These are phyloP conservation scores for Salix caprea DNA, from an alignment of 345 rosid genomes.

Conservation along the genomic window DNA sequence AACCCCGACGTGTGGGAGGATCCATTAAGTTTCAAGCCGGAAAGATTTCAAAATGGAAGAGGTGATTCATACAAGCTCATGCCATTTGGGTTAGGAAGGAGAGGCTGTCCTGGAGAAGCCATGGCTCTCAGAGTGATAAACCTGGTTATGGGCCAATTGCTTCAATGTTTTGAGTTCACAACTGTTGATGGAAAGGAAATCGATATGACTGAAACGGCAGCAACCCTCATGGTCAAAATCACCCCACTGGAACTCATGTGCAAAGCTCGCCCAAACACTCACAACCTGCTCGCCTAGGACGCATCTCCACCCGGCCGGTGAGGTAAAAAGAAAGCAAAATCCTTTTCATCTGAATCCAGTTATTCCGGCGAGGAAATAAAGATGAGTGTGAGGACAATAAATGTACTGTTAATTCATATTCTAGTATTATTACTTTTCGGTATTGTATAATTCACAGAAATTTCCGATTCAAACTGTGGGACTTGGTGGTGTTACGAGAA, in stretches of 20 bases:
- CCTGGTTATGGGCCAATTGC: conserved; percentile 18
- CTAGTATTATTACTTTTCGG: not conserved
- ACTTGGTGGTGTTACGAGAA: too few species aligned
- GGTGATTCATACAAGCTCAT: not conserved
- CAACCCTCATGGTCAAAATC: not conserved
- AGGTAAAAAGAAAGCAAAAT: not conserved
- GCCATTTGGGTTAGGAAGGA: conserved; percentile 35
- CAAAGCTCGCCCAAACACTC: not conserved
- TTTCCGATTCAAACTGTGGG: not conserved
- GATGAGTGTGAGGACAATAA: not conserved
- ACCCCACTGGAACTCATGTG: conserved; percentile 8
- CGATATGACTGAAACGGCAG: conserved; percentile 23
- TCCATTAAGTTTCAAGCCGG: conserved; percentile 4
- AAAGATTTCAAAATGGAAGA: conserved; percentile 8
- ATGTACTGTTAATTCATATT: not conserved
- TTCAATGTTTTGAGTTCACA: conserved; percentile 31
- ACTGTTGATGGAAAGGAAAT: conserved; percentile 5
- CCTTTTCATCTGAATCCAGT: not conserved
- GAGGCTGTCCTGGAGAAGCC: conserved; percentile 21
- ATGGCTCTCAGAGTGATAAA: conserved; percentile 21
- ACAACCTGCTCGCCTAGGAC: not conserved
- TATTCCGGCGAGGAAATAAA: not conserved
- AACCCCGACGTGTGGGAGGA: conserved; percentile 22
- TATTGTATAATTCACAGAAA: not conserved
- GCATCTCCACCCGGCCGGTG: not conserved